Evolutionary conservation across 2,329 filamentous ascomycete species (phyloP), one percentile per base, ranked within the genome.

Genomic region (Verticillium klebahnii): DNA sequence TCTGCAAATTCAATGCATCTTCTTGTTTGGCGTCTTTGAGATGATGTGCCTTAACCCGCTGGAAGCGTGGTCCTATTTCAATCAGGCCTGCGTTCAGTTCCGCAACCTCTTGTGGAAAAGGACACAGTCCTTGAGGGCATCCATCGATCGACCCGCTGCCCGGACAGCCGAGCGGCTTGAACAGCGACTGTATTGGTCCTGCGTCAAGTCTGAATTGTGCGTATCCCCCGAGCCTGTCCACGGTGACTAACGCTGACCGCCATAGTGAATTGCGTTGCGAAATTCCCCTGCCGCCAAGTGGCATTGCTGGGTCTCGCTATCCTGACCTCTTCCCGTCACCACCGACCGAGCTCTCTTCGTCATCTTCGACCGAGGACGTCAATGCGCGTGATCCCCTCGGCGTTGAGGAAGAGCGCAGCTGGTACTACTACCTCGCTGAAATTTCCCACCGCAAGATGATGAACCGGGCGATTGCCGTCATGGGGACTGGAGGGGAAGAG

Each of bases 171-270:
- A 65, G 54, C 62, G 66, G 23, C 66, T 70, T 17, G 69, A 72
- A 63, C 68, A 67, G 60, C 63, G 70, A 15, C 67, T 74, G 15
- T 74, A 73, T 57, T 74, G 72, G 72, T 73, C 71, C 32, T 74
- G 71, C 54, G 63, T 74, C 61, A 74, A 74, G 58, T 72, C 70
- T 15, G 70, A 73, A 63, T 69, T 67, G 71, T 72, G 60, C 58
- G 65, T 64, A 5, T 6, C 17, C 6, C 17, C 9, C 3, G 17
- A 39, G 37, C 9, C 17, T 15, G 6, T 32, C 34, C 32, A 9
- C 11, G 6, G 5, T 5, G 37, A 15, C 9, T 5, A 34, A 5
- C 2, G 25, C 40, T 52, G 37, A 59, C 34, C 23, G 8, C 6
- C 12, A 12, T 23, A 66, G 63, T 29, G 64, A 65, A 36, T 19